phyloP scores from a whole-genome alignment of 2,329 filamentous ascomycete species.

The Neonectria coccinea region DNA sequence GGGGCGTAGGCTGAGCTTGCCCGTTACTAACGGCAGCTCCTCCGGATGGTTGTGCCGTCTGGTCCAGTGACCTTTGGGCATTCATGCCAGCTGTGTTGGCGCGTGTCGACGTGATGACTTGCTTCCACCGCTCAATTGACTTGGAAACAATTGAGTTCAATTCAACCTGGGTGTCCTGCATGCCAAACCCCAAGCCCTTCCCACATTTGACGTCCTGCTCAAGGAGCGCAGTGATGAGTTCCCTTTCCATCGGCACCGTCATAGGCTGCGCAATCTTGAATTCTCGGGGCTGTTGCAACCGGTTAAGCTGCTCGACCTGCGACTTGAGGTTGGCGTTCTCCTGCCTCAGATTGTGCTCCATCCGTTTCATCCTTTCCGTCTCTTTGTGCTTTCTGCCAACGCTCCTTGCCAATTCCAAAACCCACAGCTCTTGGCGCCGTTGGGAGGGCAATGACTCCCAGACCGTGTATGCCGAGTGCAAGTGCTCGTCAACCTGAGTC shows the following conservation, averaged over 20 bases:
- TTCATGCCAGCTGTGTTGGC: slow-evolving; percentile 58
- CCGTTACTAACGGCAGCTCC: slow-evolving; percentile 40
- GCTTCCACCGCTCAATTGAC: slow-evolving; percentile 73
- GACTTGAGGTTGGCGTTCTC: slow-evolving; percentile 67
- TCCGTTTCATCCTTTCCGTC: slow-evolving; percentile 62
- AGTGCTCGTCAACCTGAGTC: slow-evolving; percentile 77
- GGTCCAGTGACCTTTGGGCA: slow-evolving; percentile 63
- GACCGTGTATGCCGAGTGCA: slow-evolving; percentile 80
- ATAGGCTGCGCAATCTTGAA: slow-evolving; percentile 65
- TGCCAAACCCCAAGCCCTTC: slow-evolving; percentile 57
- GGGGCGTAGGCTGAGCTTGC: slow-evolving; percentile 33
- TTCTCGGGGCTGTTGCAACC: slow-evolving; percentile 70
- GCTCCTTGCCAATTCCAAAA: slow-evolving; percentile 70
- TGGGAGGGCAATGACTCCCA: slow-evolving; percentile 75
- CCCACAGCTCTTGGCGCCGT: slow-evolving; percentile 70
- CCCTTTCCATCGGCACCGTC: slow-evolving; percentile 64
- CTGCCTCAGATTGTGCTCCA: slow-evolving; percentile 64
- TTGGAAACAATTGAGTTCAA: slow-evolving; percentile 63
- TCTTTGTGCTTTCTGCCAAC: slow-evolving; percentile 69
- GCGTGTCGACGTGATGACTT: slow-evolving; percentile 66
- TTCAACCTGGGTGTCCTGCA: slow-evolving; percentile 65
- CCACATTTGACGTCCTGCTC: slow-evolving; percentile 58
- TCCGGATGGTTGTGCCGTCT: slow-evolving; percentile 41
- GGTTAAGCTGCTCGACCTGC: slow-evolving; percentile 70
- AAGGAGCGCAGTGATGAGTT: slow-evolving; percentile 60